Base-by-base conservation (phyloP, 495 filamentous ascomycete species). In the Friedmanniomyces endolithicus region DNA sequence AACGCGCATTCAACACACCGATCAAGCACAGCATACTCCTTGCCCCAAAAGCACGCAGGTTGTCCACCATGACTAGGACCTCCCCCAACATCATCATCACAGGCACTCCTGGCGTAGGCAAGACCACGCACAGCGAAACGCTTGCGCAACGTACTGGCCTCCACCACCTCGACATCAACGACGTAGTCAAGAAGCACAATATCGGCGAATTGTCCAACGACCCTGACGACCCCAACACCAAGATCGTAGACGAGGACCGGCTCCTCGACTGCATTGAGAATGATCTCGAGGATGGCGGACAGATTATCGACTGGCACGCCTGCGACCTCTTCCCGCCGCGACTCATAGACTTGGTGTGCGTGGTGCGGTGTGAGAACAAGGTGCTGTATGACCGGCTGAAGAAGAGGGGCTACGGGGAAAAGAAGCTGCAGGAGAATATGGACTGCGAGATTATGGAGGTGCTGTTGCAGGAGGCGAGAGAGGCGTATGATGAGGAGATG, bases 371-470 rank as follows among this genome's bases (percentile, higher is more conserved):
- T 50, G 81, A 88, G 50, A 83, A 85, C 24, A 83, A 77, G 29
- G 71, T 84, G 45, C 75, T 94, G 31, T 97, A 94, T 65, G 94
- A 99, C 66, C 81, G 94, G 54, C 70, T 97, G 55, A 79, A 75
- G 53, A 76, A 74, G 53, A 86, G 87, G 54, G 80, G 83, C 54
- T 95, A 94, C 65, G 71, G 79, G 63, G 84, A 95, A 69, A 70
- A 75, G 53, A 99, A 99, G 67, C 70, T 99, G 24, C 85, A 96
- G 65, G 92, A 97, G 68, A 99, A 99, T 66, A 68, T 99, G 35
- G 94, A 97, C 70, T 82, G 87, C 27, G 94, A 99, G 74, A 99
- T 99, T 64, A 96, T 97, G 81, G 85, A 95, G 61, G 85, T 95
- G 51, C 73, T 99, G 27, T 69, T 94, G 8, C 84, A 96, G 55